These are phyloP conservation scores for Neonectria faginata DNA, from an alignment of 2,329 filamentous ascomycete genomes.

Conservation along the genomic window DNA sequence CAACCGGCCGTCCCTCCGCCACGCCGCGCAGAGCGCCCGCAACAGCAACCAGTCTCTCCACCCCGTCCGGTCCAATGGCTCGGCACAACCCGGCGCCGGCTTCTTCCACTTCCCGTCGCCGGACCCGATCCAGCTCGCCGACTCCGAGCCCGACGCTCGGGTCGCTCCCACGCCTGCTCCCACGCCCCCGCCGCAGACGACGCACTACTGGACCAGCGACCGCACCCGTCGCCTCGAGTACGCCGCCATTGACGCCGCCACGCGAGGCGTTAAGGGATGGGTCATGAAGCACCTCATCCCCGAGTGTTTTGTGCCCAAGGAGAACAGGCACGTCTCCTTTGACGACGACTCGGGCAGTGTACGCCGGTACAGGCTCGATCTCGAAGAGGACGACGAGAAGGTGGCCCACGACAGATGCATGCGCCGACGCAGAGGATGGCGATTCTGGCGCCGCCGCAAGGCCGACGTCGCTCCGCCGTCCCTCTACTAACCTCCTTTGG, in stretches of 20 bases:
- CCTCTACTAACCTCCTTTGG: conserved; percentile 13
- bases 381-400: conserved; percentile 60
- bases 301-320: conserved; percentile 68
- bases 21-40: conserved; percentile 49
- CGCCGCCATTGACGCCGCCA: conserved; percentile 73
- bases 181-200: conserved; percentile 67
- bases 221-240: conserved; percentile 72
- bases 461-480: conserved; percentile 20
- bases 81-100: conserved; percentile 47
- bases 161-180: conserved; percentile 44
- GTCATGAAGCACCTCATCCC: conserved; percentile 68
- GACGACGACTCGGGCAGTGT: conserved; percentile 74
- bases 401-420: conserved; percentile 6
- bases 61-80: conserved; percentile 50
- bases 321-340: conserved; percentile 64
- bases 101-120: conserved; percentile 65
- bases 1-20: conserved; percentile 56
- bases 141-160: conserved; percentile 33
- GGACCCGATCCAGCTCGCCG: conserved; percentile 51
- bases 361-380: conserved; percentile 69
- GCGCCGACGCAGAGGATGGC: conserved; percentile 45
- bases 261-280: conserved; percentile 70
- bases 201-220: conserved; percentile 76
- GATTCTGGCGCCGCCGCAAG: conserved; percentile 47
- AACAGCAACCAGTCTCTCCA: conserved; percentile 50